Base-by-base conservation (phyloP, 208 protist species). In the Leishmania mexicana region DNA sequence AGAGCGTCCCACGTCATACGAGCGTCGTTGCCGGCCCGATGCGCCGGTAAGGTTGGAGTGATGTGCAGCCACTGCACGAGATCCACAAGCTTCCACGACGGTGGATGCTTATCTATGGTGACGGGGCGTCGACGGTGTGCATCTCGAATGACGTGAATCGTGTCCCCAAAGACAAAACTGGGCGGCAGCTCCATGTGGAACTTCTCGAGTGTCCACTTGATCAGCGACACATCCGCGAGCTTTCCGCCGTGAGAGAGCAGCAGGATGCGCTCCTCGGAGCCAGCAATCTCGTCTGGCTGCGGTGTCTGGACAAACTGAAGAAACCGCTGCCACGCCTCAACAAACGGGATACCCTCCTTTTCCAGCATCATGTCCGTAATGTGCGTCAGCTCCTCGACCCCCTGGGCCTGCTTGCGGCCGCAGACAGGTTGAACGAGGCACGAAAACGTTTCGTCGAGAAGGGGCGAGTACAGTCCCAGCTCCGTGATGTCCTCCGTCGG, bases 401-500 rank as follows among this genome's bases (percentile, higher is more conserved):
- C 93, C 2, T 87, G 85, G 0, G 83, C 82, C 73, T 92, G 81
- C 80, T 90, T 88, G 11, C 89, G 87, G 21, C 90, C 92, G 58
- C 84, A 89, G 17, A 78, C 84, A 7, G 95, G 95, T 40, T 86
- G 74, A 49, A 98, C 92, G 0, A 98, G 76, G 54, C 88, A 93
- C 0, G 92, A 96, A 77, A 96, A 96, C 49, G 84, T 81, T 65
- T 94, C 79, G n/a, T 96, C 88, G 5, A 87, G 81, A 54, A 81
- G 86, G 3, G 95, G 95, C 2, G 92, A 94, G 81, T 97, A 98
- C 53, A 96, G 76, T 1, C 94, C 95, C 24, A 98, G 79, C 82
- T 98, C 93, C 7, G 93, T 97, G 78, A 98, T 98, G 81, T 97
- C 93, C 80, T 96, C 92, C 35, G 94, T 96, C 1, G 95, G 95